Conservation (phyloP, 805 yeast species). For the Naumovozyma castellii region DNA sequence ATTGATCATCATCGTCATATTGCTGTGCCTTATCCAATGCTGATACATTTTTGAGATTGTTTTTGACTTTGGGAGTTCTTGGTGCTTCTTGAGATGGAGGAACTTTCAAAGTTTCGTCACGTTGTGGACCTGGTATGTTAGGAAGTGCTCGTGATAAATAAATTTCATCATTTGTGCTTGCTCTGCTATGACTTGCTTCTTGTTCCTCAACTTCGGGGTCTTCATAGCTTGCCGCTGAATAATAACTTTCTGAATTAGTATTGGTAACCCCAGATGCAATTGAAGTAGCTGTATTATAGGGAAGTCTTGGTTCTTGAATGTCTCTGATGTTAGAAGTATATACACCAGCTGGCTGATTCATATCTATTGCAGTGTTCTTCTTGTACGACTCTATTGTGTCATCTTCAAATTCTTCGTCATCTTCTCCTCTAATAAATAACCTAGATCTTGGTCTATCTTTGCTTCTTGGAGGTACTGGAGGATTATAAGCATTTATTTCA, state of each 20-base stretch:
- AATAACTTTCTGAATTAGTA: slow-evolving; percentile 13
- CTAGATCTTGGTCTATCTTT: slow-evolving; percentile 27
- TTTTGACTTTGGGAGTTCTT: neutral
- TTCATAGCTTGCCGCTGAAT: slow-evolving; percentile 16
- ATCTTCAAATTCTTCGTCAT: slow-evolving; percentile 3
- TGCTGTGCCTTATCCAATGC: too few species aligned
- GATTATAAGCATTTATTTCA: slow-evolving; percentile 17
- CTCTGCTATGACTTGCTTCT: too few species aligned
- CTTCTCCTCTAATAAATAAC: slow-evolving; percentile 9
- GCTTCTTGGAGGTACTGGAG: slow-evolving; percentile 28
- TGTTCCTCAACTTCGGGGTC: slow-evolving; percentile 3
- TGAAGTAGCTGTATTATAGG: neutral
- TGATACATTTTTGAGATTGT: too few species aligned
- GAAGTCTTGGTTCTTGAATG: neutral
- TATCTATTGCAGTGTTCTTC: neutral
- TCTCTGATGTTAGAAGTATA: neutral
- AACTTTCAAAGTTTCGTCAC: slow-evolving; percentile 1
- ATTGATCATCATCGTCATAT: slow-evolving; percentile 12
- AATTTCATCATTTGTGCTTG: slow-evolving; percentile 11
- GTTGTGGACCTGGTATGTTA: slow-evolving; percentile 6
- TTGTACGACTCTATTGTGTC: too few species aligned
- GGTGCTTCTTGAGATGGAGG: neutral
- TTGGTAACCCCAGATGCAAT: neutral
- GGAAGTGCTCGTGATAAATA: slow-evolving; percentile 19
- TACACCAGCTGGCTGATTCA: too few species aligned